Conservation (phyloP, 768 basidiomycete species). For the Mycena sanguinolenta region DNA sequence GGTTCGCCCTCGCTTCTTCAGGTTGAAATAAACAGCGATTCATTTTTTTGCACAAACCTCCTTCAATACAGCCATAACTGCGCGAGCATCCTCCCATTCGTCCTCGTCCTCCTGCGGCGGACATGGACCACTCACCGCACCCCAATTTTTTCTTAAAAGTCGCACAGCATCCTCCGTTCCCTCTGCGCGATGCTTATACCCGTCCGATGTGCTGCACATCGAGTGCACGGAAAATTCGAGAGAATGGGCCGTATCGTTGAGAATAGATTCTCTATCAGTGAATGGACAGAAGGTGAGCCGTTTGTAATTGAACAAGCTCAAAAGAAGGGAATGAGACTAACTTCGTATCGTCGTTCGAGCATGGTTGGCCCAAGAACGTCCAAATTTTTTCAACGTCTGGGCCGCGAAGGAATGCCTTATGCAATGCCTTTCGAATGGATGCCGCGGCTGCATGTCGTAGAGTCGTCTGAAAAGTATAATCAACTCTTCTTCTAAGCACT, state of each 20-base stretch:
- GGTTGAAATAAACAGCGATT: not conserved
- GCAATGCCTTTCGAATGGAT: conserved; percentile 29
- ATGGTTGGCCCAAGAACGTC: conserved; percentile 7
- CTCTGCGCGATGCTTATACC: conserved; percentile 25
- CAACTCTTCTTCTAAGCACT: not conserved
- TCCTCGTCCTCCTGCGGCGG: conserved; percentile 19
- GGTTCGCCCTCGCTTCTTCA: not conserved
- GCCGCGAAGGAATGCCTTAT: conserved; percentile 33
- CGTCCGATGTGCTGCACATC: conserved; percentile 33
- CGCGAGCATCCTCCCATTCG: conserved; percentile 36
- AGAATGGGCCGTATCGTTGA: conserved; percentile 22
- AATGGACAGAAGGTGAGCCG: not conserved
- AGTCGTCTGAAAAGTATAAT: conserved; percentile 7
- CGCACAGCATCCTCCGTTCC: conserved; percentile 29
- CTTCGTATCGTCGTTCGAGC: conserved; percentile 11
- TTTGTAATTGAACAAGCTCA: too few species aligned
- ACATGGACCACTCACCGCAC: not conserved
- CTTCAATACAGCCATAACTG: conserved; percentile 17
- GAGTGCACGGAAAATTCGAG: conserved; percentile 34
- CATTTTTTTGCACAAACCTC: conserved; percentile 6
- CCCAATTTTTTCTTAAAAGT: conserved; percentile 16
- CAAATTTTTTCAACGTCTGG: conserved; percentile 25
- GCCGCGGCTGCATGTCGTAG: conserved; percentile 13
- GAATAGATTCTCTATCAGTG: conserved; percentile 12
- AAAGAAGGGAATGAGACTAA: not conserved